These are phyloP conservation scores for Bocquillonia castaneifolia DNA, from an alignment of 441 rosid genomes.

Conservation along the genomic window DNA sequence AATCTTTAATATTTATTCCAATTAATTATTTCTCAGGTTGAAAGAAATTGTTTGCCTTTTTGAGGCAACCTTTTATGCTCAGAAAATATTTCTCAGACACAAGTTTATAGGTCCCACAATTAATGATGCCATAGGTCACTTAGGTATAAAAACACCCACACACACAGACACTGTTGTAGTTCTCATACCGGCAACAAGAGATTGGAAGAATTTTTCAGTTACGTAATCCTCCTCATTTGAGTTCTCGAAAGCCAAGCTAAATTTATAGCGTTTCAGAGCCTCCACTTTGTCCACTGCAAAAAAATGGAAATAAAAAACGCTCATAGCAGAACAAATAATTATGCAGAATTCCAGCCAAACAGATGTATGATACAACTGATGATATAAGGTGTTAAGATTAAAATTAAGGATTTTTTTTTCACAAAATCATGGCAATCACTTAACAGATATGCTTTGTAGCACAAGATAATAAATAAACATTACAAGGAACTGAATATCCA, in stretches of 20 bases:
- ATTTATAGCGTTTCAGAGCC: conserved; percentile 71
- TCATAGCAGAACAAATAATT: not conserved
- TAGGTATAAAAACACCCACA: not conserved
- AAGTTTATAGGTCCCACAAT: not conserved
- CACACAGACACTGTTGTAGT: not conserved
- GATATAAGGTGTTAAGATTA: not conserved
- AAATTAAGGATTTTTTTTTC: not conserved
- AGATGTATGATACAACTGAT: not conserved
- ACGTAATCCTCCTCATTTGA: conserved; percentile 97
- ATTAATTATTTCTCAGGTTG: not conserved
- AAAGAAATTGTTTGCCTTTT: not conserved
- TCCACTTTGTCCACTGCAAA: conserved; percentile 74
- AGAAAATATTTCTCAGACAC: not conserved
- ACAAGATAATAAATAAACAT: not conserved
- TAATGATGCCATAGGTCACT: not conserved
- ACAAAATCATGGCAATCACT: not conserved
- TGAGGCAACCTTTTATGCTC: not conserved
- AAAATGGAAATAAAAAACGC: conserved; percentile 20
- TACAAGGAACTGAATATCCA: not conserved
- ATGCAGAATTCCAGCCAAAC: conserved; percentile 2
- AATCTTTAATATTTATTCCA: not conserved
- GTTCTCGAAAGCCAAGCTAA: conserved; percentile 94
- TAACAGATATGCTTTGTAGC: not conserved
- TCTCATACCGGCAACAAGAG: conserved; percentile 80
- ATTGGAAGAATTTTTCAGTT: conserved; percentile 87